Percentiles rank a stretch among this genome's conserved stretches.
phyloP scores from a whole-genome alignment of 176 grass and related monocot genomes.

The Guadua angustifolia region DNA sequence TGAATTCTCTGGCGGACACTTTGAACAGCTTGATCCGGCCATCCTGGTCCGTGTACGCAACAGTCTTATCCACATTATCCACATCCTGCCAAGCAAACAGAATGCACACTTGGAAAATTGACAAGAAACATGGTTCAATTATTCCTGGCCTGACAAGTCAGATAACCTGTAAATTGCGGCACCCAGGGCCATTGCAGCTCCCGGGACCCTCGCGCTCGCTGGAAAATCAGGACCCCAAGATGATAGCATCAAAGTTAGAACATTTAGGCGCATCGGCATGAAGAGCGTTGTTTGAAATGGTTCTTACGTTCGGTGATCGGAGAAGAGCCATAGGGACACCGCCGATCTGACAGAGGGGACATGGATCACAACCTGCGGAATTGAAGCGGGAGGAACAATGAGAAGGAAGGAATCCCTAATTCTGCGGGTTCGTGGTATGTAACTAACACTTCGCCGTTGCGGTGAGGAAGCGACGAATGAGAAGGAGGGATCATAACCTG shows the following conservation, averaged over 20 bases:
- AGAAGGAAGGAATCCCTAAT: neutral
- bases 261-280: neutral
- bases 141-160: neutral
- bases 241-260: neutral
- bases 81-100: conserved; percentile 36
- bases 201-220: neutral
- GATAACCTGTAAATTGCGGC: conserved; percentile 37
- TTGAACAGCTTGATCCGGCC: conserved; percentile 67
- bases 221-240: neutral
- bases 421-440: neutral
- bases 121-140: neutral
- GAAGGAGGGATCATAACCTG: conserved; percentile 14
- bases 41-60: conserved; percentile 59
- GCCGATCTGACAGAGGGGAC: conserved; percentile 57
- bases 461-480: neutral
- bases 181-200: conserved; percentile 52
- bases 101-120: neutral
- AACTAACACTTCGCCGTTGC: neutral
- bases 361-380: conserved; percentile 60
- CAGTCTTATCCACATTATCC: conserved; percentile 41
- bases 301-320: conserved; percentile 57
- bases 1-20: conserved; percentile 61
- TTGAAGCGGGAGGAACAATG: neutral
- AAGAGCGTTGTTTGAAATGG: neutral
- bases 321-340: conserved; percentile 54